Conservation (phyloP, 495 filamentous ascomycete genomes). For the Lepidopterella palustris region DNA sequence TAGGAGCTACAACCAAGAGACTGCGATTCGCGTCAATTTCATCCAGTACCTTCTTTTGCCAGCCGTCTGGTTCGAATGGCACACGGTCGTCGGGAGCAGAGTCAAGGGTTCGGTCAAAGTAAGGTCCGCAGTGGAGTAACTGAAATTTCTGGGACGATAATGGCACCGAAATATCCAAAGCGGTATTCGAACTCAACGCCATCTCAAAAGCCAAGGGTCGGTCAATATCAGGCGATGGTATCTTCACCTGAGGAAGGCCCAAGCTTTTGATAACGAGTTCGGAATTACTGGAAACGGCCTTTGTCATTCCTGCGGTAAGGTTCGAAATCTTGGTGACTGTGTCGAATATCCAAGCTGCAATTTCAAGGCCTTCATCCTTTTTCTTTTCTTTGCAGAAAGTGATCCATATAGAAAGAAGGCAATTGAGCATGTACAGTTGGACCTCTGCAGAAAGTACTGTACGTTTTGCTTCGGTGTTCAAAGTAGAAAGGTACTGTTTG, state of each 20-base stretch:
- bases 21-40: constrained; percentile 61
- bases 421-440: constrained; percentile 42
- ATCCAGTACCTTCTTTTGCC: constrained; percentile 69
- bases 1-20: constrained; percentile 70
- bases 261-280: constrained; percentile 30
- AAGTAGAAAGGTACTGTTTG: constrained; percentile 32
- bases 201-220: constrained; percentile 39
- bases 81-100: constrained; percentile 59
- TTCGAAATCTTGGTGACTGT: constrained; percentile 13
- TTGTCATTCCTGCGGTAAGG: constrained; percentile 30
- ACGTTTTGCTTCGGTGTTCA: constrained; percentile 24
- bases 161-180: constrained; percentile 23
- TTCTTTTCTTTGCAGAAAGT: constrained; percentile 17
- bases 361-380: constrained; percentile 22
- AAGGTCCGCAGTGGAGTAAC: constrained; percentile 60
- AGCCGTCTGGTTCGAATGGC: constrained; percentile 64
- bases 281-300: constrained; percentile 29
- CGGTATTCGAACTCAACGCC: constrained; percentile 24
- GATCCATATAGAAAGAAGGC: constrained; percentile 37
- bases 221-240: constrained; percentile 23
- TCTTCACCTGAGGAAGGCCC: constrained; percentile 28
- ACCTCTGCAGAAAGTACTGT: constrained; percentile 40
- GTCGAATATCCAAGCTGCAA: constrained; percentile 33
- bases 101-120: constrained; percentile 66
- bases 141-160: constrained; percentile 51